Evolutionary conservation across 1,284 basidiomycete species (phyloP).

Genomic region (Pisolithus thermaeus): DNA sequence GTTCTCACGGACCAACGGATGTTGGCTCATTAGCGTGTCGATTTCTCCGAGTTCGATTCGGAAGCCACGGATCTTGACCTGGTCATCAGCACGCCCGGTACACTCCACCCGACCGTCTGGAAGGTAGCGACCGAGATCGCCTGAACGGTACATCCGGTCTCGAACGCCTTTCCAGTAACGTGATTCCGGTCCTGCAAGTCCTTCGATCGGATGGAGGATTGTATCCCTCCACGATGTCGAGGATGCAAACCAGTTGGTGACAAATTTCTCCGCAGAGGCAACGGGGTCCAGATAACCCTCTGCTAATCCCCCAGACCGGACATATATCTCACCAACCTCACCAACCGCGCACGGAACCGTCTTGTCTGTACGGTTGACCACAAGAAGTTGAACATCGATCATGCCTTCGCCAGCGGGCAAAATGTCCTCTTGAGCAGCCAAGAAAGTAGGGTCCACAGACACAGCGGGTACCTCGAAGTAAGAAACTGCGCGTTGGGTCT

Average conservation of each 20-base stretch:
- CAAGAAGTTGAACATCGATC: constrained; percentile 96
- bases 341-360: no score
- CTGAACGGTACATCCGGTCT: constrained; percentile 97
- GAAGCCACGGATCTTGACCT: constrained; percentile 99
- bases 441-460: constrained; percentile 81
- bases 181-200: constrained; percentile 63
- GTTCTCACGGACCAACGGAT: constrained; percentile 92
- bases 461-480: constrained; percentile 94
- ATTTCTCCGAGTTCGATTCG: constrained; percentile 98
- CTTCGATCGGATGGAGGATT: constrained; percentile 53
- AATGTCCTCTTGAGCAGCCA: constrained; percentile 94
- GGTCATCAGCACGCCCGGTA: constrained; percentile 96
- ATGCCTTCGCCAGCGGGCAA: constrained; percentile 98
- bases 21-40: constrained; percentile 92
- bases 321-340: no score
- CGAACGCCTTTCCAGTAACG: constrained; percentile 94
- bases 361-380: constrained; percentile 92
- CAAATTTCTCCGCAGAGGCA: no score
- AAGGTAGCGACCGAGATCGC: constrained; percentile 93
- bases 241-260: constrained; percentile 83
- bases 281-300: no score
- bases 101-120: constrained; percentile 97
- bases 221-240: constrained; percentile 60
- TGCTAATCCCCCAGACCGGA: no score
- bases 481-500: constrained; percentile 97